Percentiles rank a stretch among this genome's conserved stretches.
phyloP scores from a whole-genome alignment of 2,329 filamentous ascomycete genomes.

The Chalaropsis thielavioides region DNA sequence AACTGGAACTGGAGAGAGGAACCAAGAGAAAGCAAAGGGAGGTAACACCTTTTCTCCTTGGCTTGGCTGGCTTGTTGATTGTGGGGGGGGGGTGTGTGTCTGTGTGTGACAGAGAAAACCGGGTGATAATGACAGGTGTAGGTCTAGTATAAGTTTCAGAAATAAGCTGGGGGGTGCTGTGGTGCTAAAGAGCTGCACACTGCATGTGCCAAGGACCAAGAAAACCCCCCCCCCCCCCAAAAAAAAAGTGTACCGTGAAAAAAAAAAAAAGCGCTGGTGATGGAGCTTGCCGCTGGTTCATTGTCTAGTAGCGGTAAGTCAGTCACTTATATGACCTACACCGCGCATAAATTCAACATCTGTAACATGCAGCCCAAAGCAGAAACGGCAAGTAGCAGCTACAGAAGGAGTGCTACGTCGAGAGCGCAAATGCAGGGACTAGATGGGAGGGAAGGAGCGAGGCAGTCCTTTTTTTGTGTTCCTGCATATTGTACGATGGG shows the following conservation, averaged over 20 bases:
- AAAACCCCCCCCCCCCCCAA: neutral
- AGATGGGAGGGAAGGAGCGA: neutral
- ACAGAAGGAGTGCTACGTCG: no score
- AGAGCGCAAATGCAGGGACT: neutral
- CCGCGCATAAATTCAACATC: no score
- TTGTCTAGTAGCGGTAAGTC: no score
- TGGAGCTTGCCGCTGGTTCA: no score
- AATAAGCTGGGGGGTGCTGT: neutral
- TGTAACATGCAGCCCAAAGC: no score
- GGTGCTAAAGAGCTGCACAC: neutral
- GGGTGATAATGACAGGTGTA: constrained; percentile 1
- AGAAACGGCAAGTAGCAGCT: no score
- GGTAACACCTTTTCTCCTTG: neutral
- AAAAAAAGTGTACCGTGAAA: no score
- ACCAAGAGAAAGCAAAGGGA: neutral
- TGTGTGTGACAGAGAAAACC: neutral
- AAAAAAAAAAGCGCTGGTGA: no score
- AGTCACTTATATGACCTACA: no score
- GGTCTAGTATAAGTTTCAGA: neutral
- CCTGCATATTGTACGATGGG: neutral
- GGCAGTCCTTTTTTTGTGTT: neutral
- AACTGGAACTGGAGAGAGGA: neutral
- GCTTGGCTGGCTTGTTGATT: neutral
- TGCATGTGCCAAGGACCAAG: neutral
- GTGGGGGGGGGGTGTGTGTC: neutral